These are phyloP conservation scores for Herpetomonas tarakana DNA, from an alignment of 208 protist genomes.

Conservation along the genomic window DNA sequence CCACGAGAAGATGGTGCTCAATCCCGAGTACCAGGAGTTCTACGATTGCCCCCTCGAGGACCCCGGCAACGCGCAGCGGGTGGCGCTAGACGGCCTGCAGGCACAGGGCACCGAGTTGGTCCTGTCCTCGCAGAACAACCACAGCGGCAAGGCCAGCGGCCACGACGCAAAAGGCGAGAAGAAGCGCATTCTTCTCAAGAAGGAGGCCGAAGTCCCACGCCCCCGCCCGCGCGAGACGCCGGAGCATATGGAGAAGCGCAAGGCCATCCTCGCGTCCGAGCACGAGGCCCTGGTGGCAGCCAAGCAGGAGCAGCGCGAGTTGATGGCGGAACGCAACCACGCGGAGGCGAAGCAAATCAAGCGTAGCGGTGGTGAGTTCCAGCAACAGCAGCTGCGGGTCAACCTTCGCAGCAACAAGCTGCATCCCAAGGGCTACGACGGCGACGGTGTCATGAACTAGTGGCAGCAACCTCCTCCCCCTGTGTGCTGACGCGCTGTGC, in stretches of 20 bases:
- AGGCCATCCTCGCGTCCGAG: slow-evolving; percentile 50
- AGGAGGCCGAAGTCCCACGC: slow-evolving; percentile 69
- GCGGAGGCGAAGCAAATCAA: slow-evolving; percentile 32
- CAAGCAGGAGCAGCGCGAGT: slow-evolving; percentile 62
- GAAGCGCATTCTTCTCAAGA: slow-evolving; percentile 39
- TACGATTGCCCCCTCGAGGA: slow-evolving; percentile 69
- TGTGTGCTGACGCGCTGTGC: too few relatives aligned
- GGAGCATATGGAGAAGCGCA: slow-evolving; percentile 46
- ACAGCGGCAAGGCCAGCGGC: slow-evolving; percentile 2
- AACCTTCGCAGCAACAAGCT: slow-evolving; percentile 78
- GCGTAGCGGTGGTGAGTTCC: slow-evolving; percentile 39
- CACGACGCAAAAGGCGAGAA: slow-evolving; percentile 8
- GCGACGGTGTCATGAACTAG: slow-evolving; percentile 47
- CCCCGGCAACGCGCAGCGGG: slow-evolving; percentile 27
- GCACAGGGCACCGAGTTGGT: slow-evolving; percentile 37
- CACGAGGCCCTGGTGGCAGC: slow-evolving; percentile 53
- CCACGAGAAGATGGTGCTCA: slow-evolving; percentile 77
- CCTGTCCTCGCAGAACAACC: slow-evolving; percentile 14
- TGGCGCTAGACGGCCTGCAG: slow-evolving; percentile 40
- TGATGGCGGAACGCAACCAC: slow-evolving; percentile 48
- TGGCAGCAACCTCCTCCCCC: slow-evolving; percentile 2
- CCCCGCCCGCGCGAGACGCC: slow-evolving; percentile 59
- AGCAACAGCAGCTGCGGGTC: slow-evolving; percentile 60
- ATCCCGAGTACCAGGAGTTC: slow-evolving; percentile 83
- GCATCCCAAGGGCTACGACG: slow-evolving; percentile 90